A percentile compares a stretch with the other conserved stretches of the same genome.
phyloP scores from a whole-genome alignment of 352 stramenopile species.

The Pythium guiyangense region DNA sequence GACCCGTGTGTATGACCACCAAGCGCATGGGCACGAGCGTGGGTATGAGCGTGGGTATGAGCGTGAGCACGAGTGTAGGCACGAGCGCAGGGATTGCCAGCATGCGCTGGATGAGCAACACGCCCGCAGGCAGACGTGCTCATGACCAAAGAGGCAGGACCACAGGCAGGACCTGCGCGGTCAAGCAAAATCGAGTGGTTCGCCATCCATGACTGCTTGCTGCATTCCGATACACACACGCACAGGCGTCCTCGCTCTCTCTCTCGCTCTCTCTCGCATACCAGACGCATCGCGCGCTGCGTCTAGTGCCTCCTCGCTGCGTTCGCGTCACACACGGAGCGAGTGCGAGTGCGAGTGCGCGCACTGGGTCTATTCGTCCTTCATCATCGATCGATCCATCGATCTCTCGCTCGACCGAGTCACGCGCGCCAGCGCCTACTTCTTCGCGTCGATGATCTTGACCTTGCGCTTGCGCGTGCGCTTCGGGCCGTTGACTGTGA shows the following conservation, averaged over 20 bases:
- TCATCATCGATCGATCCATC: not conserved
- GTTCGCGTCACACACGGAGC: not conserved
- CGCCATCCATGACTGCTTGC: not conserved
- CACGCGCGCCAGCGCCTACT: constrained; percentile 30
- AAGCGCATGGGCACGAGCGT: not conserved
- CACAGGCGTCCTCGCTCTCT: not conserved
- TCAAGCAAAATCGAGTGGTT: not conserved
- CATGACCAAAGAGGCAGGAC: too few species aligned
- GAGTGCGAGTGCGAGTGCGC: too few species aligned
- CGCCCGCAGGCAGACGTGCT: too few species aligned
- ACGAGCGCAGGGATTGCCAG: too few species aligned
- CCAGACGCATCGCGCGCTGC: too few species aligned
- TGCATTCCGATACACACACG: not conserved
- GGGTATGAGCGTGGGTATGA: too few species aligned
- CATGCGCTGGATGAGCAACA: too few species aligned
- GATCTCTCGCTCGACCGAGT: too few species aligned
- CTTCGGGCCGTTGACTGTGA: constrained; percentile 62
- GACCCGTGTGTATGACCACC: not conserved
- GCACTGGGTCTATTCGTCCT: not conserved
- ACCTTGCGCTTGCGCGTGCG: constrained; percentile 70
- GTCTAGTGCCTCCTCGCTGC: not conserved
- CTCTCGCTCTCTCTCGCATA: too few species aligned
- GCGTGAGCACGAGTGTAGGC: too few species aligned
- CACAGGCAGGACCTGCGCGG: not conserved
- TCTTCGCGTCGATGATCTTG: constrained; percentile 77